phyloP scores from a whole-genome alignment of 345 rosid genomes.

The Syzygium aqueum region DNA sequence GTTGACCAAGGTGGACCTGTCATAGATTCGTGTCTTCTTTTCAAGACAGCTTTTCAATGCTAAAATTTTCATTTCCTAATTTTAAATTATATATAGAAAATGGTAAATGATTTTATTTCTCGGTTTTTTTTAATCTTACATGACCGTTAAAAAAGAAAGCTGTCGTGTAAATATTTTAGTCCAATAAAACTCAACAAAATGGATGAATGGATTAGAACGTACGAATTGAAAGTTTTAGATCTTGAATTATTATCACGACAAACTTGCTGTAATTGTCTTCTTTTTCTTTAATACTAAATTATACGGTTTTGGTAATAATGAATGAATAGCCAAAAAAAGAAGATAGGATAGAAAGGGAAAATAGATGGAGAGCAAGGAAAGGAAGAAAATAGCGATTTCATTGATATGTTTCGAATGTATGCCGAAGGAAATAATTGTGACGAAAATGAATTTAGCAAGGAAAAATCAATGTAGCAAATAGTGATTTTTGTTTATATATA shows the following conservation, averaged over 20 bases:
- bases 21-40: background rate
- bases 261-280: background rate
- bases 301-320: background rate
- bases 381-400: background rate
- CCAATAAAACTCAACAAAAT: background rate
- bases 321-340: background rate
- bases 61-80: background rate
- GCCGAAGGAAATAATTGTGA: background rate
- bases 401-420: background rate
- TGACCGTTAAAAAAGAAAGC: background rate
- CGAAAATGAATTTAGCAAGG: background rate
- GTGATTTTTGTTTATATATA: background rate
- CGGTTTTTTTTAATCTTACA: background rate
- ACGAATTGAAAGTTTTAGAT: background rate
- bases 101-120: background rate
- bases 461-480: background rate
- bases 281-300: background rate
- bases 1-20: background rate
- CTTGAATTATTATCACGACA: background rate
- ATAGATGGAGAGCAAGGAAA: background rate
- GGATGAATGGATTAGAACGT: background rate
- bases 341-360: background rate
- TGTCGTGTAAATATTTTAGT: background rate
- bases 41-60: background rate
- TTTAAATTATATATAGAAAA: background rate